These are phyloP conservation scores for Cyclospora cayetanensis DNA, from an alignment of 169 alveolate species.

Conservation along the genomic window DNA sequence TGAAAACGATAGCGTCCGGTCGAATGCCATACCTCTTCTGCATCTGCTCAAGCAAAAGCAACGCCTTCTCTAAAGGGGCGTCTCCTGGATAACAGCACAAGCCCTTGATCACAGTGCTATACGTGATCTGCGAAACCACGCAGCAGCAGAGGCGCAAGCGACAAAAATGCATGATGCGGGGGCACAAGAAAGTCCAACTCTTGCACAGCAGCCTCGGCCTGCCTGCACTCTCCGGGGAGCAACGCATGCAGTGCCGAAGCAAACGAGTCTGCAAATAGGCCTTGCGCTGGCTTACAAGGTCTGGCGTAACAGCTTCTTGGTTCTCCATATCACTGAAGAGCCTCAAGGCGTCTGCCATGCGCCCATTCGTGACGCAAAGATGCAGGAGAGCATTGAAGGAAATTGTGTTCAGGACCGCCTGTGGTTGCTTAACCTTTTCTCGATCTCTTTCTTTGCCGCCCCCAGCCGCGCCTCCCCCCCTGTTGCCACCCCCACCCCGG, in stretches of 20 bases:
- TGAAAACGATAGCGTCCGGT: constrained; percentile 40
- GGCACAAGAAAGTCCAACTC: background rate
- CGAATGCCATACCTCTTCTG: constrained; percentile 1
- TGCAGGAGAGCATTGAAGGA: constrained; percentile 38
- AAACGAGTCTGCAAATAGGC: too few relatives aligned
- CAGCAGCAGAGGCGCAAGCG: background rate
- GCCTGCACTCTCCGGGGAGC: too few relatives aligned
- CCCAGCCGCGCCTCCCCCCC: background rate
- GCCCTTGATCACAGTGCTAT: constrained; percentile 88
- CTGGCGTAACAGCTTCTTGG: constrained; percentile 50
- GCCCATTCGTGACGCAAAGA: constrained; percentile 30
- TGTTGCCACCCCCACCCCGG: background rate
- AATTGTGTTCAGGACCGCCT: constrained; percentile 4
- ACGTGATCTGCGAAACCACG: constrained; percentile 81
- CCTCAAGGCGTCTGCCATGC: constrained; percentile 77
- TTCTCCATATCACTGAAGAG: constrained; percentile 83
- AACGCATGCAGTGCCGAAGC: too few relatives aligned
- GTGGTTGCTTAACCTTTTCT: background rate
- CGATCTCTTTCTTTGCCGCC: background rate
- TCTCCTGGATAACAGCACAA: constrained; percentile 81
- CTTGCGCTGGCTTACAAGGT: constrained; percentile 5
- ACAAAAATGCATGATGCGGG: background rate
- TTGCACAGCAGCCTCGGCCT: too few relatives aligned
- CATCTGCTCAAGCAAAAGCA: constrained; percentile 11
- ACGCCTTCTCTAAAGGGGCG: constrained; percentile 65